Percentiles rank a stretch among this genome's conserved stretches.
Evolutionary conservation across 1,284 basidiomycete species (phyloP).

Genomic region (Malassezia obtusa): DNA sequence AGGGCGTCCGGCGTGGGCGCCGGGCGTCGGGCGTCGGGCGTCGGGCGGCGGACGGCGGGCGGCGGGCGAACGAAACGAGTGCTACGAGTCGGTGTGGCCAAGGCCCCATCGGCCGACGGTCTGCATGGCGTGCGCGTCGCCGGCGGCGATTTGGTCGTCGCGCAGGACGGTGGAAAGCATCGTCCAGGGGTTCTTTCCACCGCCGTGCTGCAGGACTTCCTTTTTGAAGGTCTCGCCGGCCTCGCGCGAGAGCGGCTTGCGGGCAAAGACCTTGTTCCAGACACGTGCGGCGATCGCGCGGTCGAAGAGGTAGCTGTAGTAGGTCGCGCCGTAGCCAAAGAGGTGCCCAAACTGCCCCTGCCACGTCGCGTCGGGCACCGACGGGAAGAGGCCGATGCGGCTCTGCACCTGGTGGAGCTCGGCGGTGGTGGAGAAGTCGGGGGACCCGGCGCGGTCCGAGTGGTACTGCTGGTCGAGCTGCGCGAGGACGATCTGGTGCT

Average conservation of each 20-base stretch:
- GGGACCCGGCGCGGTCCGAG: conserved; percentile 53
- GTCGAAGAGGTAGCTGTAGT: conserved; percentile 94
- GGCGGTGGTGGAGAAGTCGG: conserved; percentile 59
- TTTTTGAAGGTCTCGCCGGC: conserved; percentile 66
- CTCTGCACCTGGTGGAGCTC: conserved; percentile 48
- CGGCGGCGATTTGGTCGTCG: conserved; percentile 58
- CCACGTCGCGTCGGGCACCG: conserved; percentile 56
- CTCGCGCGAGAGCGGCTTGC: conserved; percentile 45
- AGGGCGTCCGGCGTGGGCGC: too few species aligned
- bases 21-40: too few species aligned
- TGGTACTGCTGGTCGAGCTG: conserved; percentile 84
- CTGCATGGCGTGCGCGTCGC: conserved; percentile 73
- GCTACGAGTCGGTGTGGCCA: not conserved
- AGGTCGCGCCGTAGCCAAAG: conserved; percentile 91
- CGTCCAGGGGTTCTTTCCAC: conserved; percentile 83
- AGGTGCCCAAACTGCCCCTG: conserved; percentile 93
- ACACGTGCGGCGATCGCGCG: conserved; percentile 84
- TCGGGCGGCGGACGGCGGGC: not conserved
- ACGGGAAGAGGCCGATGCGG: conserved; percentile 20
- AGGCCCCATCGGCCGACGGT: conserved; percentile 58
- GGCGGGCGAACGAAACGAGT: too few species aligned
- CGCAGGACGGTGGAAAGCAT: conserved; percentile 72
- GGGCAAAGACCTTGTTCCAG: conserved; percentile 66
- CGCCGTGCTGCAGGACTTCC: conserved; percentile 69
- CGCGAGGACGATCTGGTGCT: conserved; percentile 82